Evolutionary conservation across 1,139 yeast species (phyloP), one percentile per base, ranked within the genome.

Genomic region (Pneumocystis sp.): DNA sequence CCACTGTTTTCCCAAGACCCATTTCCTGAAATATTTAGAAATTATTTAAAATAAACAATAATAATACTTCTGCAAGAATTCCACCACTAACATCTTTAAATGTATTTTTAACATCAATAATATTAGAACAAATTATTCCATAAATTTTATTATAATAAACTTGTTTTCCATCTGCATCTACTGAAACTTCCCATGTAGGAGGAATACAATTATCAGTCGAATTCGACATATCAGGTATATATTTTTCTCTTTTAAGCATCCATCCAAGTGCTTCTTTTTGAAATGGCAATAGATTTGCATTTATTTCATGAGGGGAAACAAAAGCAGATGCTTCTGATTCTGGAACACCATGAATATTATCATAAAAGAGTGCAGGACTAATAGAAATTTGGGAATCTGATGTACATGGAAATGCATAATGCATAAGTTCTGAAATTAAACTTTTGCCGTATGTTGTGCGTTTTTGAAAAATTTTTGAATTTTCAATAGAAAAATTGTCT

Each of bases 1-100:
- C 98, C 1, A 93, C 85, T 0, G 97, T 91, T 73, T 93, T 93
- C 0, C 98, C 98, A 4, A 93, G 79, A 0, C 98, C 97, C 98
- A 93, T 93, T 74, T 93, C 97, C 73, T 91, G 17, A 39, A 42
- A 59, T 59, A 39, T 42, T 50, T 3, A 50, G 31, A 15, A 59
- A 19, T n/a, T 59, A n/a, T 59, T 59, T 19, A 59, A 21, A 59
- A 39, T 42, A 15, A 59, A 31, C 21, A 59, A 3, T 12, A 10
- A 12, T 4, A 39, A 59, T 59, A 59, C 68, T 42, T 67, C 68
- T 15, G 65, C 65, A 31, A 67, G 63, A 25, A 67, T 44, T n/a
- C 68, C 68, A 3, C 68, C 68, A 29, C 45, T 37, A 50, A 65
- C 3, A 29, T 34, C 21, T 17, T 39, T 42, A 29, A 50, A 34